Evolutionary conservation across 306 rosid species (phyloP), one percentile per base, ranked within the genome.

Genomic region (Vigna radiata): DNA sequence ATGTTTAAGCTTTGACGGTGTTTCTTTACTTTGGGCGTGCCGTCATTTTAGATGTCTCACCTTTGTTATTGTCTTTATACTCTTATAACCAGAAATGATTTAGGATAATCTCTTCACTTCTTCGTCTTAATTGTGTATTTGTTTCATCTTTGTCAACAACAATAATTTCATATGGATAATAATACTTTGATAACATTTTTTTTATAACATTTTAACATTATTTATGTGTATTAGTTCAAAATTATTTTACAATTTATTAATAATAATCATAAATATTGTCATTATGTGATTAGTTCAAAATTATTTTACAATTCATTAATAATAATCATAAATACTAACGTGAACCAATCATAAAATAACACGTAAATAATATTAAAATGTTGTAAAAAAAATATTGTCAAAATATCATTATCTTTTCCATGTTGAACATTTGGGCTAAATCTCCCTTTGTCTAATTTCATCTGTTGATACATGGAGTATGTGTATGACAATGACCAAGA

Each of bases 21-120:
- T 76, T 76, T 84, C 56, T 84, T 76, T 76, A 76, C 56, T 80
- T 61, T 80, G 64, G 75, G 79, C 62, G 62, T 80, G 82, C 73
- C 61, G 5, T 64, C 25, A 61, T 75, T 70, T 79, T 37, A 68
- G 23, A 68, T 23, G 50, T 79, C 36, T 31, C 62, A 8, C 60
- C 69, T 41, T 52, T 52, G 18, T 50, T 49, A 43, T 43, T 19
- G 8, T 41, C 12, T 55, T 44, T 71, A 43, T 9, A 43, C 54
- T 4, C 36, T 48, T 7, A 47, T 72, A 13, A 39, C 70, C 31
- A 17, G 0, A 73, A 58, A 48, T 14, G 0, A 46, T 64, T 9
- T 52, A 37, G 69, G 53, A 78, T 67, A 41, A 16, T 43, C 43
- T 71, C 39, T 29, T 67, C 59, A 50, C 14, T 44, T 65, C 72